Evolutionary conservation across 2,329 filamentous ascomycete species (phyloP).

Genomic region (Paecilomyces sp.): DNA sequence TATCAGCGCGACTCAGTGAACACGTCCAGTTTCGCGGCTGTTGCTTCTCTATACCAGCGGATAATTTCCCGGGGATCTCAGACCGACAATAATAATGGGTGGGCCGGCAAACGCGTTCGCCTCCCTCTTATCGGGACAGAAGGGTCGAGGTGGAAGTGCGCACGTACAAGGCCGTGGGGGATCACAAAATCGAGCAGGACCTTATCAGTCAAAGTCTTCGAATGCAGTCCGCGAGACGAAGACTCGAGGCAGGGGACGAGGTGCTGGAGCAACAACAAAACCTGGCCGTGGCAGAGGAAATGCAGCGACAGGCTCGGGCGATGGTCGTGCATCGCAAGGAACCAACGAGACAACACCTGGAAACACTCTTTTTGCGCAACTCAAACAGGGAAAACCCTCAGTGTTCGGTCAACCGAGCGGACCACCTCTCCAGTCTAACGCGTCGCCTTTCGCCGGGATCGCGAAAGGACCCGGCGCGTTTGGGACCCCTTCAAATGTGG

Average conservation of each 20-base stretch:
- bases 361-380: conserved; percentile 6
- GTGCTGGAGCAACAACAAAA: not conserved
- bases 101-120: not conserved
- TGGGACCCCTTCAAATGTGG: conserved; percentile 8
- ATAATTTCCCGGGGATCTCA: not conserved
- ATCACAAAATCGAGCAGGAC: not conserved
- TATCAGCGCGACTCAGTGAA: not conserved
- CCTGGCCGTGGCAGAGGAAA: not conserved
- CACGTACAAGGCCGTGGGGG: not conserved
- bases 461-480: conserved; percentile 10
- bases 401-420: not conserved
- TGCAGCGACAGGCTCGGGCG: not conserved
- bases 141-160: not conserved
- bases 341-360: not conserved
- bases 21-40: not conserved
- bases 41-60: not conserved
- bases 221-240: not conserved
- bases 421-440: not conserved
- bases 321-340: not conserved
- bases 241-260: not conserved
- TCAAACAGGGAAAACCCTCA: conserved; percentile 3
- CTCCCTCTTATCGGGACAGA: not conserved
- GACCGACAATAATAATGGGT: not conserved
- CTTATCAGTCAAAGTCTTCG: not conserved
- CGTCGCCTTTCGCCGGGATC: conserved; percentile 14